Evolutionary conservation across 306 rosid genomes (phyloP), one percentile per base, ranked within the genome.

Genomic region (Lathyrus aphaca): DNA sequence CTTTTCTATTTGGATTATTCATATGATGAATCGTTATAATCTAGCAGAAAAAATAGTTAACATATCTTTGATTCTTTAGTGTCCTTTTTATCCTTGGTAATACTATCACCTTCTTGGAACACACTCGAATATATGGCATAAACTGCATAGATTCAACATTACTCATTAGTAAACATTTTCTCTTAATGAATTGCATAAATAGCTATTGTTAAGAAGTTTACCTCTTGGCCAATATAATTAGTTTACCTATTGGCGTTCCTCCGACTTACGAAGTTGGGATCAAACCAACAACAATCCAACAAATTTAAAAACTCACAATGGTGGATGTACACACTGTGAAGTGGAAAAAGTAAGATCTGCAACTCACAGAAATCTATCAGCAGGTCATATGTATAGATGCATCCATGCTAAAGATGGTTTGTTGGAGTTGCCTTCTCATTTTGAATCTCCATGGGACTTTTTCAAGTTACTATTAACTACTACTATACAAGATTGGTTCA

Each of bases 391-490:
- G 0, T 88, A 86, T 13, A 72, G 97, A 17, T 82, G 97, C 88
- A 87, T 93, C 59, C 90, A 88, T 74, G 94, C 97, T 8, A 93
- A 82, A 80, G 87, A 90, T 81, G 90, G 82, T 44, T 80, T 93
- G 0, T 46, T 87, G 54, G 86, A 82, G 10, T 10, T 93, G 62
- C 97, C 94, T 32, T 43, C 72, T 5, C 80, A 72, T 1, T 62
- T 90, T 4, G 44, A 90, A 30, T 88, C 98, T 79, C 98, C 98
- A 16, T 90, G 96, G 97, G 86, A 90, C 13, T 90, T 93, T 83
- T 80, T 93, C 81, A 90, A 96, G 98, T 93, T 23, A 7, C 15
- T 79, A 5, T 14, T 16, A 10, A 4, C 0, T 11, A 27, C 38
- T n/a, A n/a, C 53, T 15, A 17, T n/a, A n/a, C n/a, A n/a, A n/a